A percentile compares a stretch with the other conserved stretches of the same genome.
Conservation (phyloP, 2,329 filamentous ascomycete species). For the Hypoxylon sp. region DNA sequence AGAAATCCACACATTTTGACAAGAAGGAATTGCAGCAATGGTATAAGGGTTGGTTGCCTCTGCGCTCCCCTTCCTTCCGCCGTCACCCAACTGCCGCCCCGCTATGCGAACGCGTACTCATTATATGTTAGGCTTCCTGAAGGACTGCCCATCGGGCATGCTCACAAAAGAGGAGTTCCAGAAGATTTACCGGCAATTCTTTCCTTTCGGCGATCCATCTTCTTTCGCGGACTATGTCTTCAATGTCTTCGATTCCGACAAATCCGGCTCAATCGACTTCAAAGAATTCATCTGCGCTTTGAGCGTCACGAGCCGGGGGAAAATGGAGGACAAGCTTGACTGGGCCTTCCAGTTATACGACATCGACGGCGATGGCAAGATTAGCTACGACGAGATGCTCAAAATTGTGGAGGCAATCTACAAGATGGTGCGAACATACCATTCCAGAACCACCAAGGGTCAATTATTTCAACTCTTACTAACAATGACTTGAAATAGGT, state of each 20-base stretch:
- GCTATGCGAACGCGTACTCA: slow-evolving; percentile 23
- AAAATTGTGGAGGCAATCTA: slow-evolving; percentile 99
- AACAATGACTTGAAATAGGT: slow-evolving; percentile 70
- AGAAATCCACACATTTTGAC: slow-evolving; percentile 98
- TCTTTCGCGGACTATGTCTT: slow-evolving; percentile 99
- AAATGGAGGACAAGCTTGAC: slow-evolving; percentile 99
- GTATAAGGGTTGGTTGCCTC: slow-evolving; percentile 87
- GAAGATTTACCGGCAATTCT: slow-evolving; percentile 99
- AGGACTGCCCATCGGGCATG: slow-evolving; percentile 97
- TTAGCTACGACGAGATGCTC: slow-evolving; percentile 99
- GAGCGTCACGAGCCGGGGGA: slow-evolving; percentile 95
- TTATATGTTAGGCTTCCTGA: slow-evolving; percentile 82
- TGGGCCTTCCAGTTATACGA: slow-evolving; percentile 99
- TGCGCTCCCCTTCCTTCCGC: slow-evolving; percentile 4
- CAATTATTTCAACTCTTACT: slow-evolving; percentile 14
- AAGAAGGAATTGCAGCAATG: slow-evolving; percentile 99
- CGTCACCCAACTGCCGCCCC: slow-evolving; percentile 17
- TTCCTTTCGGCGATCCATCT: slow-evolving; percentile 96
- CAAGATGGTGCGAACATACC: slow-evolving; percentile 83
- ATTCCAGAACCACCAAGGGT: background rate
- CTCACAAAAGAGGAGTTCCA: slow-evolving; percentile 99
- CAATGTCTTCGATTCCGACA: slow-evolving; percentile 98
- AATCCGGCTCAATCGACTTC: slow-evolving; percentile 98
- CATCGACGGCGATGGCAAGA: slow-evolving; percentile 98
- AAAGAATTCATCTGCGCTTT: slow-evolving; percentile 99